Conservation (phyloP, 1,139 yeast species). For the Yamadazyma buinensis region DNA sequence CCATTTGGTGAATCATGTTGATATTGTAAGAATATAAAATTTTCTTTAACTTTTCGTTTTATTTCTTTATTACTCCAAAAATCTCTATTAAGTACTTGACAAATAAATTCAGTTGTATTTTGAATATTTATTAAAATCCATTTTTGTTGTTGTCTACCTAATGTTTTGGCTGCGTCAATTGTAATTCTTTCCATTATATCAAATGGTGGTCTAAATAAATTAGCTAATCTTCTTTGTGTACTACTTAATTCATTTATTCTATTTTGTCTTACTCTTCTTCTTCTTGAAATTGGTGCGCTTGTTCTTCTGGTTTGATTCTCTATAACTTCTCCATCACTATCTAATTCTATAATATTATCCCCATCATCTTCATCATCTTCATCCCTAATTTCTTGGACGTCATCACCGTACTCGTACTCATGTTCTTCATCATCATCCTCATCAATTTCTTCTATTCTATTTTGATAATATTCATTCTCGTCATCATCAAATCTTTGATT, state of each 20-base stretch:
- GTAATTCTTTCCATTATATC: slow-evolving; percentile 70
- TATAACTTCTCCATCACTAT: slow-evolving; percentile 29
- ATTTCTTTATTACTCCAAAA: slow-evolving; percentile 79
- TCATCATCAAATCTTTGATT: slow-evolving; percentile 40
- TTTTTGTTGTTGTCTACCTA: slow-evolving; percentile 61
- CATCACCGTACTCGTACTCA: slow-evolving; percentile 14
- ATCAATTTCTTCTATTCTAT: slow-evolving; percentile 17
- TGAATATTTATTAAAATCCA: slow-evolving; percentile 91
- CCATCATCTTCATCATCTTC: slow-evolving; percentile 20
- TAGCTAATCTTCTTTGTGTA: slow-evolving; percentile 72
- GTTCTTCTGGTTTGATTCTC: slow-evolving; percentile 10
- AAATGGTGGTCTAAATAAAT: slow-evolving; percentile 87
- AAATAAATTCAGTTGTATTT: slow-evolving; percentile 76
- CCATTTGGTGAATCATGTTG: slow-evolving; percentile 77
- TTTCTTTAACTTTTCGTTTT: slow-evolving; percentile 58
- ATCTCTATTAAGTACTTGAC: slow-evolving; percentile 89
- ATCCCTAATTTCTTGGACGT: slow-evolving; percentile 13
- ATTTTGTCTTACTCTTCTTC: slow-evolving; percentile 26
- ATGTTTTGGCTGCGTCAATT: slow-evolving; percentile 66
- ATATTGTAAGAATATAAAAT: slow-evolving; percentile 80
- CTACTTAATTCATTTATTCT: slow-evolving; percentile 43
- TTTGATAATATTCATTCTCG: slow-evolving; percentile 23
- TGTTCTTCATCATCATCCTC: slow-evolving; percentile 29
- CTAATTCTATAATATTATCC: slow-evolving; percentile 24
- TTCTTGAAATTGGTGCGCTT: slow-evolving; percentile 17